Evolutionary conservation across 345 rosid genomes (phyloP), one percentile per base, ranked within the genome.

Genomic region (Stellera chamaejasme): DNA sequence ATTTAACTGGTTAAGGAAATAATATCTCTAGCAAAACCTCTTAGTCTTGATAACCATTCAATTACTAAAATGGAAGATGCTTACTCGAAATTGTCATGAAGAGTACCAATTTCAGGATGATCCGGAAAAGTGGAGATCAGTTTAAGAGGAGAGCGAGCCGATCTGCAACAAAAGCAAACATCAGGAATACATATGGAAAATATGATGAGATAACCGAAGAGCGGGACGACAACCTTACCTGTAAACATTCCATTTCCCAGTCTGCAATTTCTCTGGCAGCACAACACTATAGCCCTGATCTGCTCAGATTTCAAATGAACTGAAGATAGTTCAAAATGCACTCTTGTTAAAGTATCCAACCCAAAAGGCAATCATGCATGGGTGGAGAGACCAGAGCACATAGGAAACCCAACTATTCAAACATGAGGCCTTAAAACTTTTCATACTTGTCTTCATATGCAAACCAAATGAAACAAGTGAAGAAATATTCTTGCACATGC

Each of bases 71-170:
- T n/a, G 41, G 49, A 2, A 14, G 56, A 64, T 41, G 42, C 90
- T 76, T 72, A 89, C 99, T 72, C 90, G 76, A 89, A 93, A 75
- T 93, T 93, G 61, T 89, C 99, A 43, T 89, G 96, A 71, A 87
- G 60, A 56, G 99, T 93, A 56, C 83, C 86, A 59, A 93, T 78
- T 50, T 87, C 84, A 45, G 99, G 99, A 79, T 87, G 82, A 63
- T 78, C 85, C 7, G 84, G 80, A 71, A 89, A 89, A 77, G 88
- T 75, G 52, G 77, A 73, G 52, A 87, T 75, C 28, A 93, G 87
- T 79, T 80, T 77, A 66, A 89, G 74, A 45, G 97, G 99, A 55
- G 85, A 77, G 16, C n/a, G 66, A 44, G 79, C 90, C 64, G 99
- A 93, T 74, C 99, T 93, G 75, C 63, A 39, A 58, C 23, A 56